These are phyloP conservation scores for Fusarium nanum DNA, from an alignment of 2,329 filamentous ascomycete genomes.

Conservation along the genomic window DNA sequence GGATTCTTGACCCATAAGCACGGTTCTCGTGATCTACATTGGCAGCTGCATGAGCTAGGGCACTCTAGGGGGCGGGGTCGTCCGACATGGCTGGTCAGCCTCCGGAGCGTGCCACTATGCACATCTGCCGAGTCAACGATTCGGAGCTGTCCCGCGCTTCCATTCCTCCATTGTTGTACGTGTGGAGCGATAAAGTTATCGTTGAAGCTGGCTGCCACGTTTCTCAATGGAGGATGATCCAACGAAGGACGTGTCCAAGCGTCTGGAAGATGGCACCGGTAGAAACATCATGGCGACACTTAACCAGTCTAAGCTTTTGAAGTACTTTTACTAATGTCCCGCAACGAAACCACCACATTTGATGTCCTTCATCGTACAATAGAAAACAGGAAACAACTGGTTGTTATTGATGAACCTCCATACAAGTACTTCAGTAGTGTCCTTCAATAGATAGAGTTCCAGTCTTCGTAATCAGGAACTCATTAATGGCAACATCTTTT, in stretches of 20 bases:
- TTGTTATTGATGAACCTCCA: neutral
- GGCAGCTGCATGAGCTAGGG: neutral
- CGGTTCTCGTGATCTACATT: neutral
- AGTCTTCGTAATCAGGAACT: neutral
- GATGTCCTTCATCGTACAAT: neutral
- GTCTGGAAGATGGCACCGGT: no score
- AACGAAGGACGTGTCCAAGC: neutral
- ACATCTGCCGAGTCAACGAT: neutral
- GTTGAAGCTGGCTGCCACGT: neutral
- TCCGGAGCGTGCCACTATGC: neutral
- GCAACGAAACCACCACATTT: no score
- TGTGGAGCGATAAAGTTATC: neutral
- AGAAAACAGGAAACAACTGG: neutral
- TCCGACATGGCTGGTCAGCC: neutral
- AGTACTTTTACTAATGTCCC: no score
- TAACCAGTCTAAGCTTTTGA: no score
- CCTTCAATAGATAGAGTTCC: neutral
- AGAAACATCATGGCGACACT: no score
- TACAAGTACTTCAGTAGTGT: neutral
- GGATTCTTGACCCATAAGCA: neutral
- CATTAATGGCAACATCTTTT: neutral
- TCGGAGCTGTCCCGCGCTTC: neutral
- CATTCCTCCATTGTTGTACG: neutral
- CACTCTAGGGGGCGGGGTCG: neutral
- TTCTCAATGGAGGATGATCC: accelerated